A percentile compares a stretch with the other conserved stretches of the same genome.
Evolutionary conservation across 1,284 basidiomycete species (phyloP).

Genomic region (Ceratobasidium papillatum): DNA sequence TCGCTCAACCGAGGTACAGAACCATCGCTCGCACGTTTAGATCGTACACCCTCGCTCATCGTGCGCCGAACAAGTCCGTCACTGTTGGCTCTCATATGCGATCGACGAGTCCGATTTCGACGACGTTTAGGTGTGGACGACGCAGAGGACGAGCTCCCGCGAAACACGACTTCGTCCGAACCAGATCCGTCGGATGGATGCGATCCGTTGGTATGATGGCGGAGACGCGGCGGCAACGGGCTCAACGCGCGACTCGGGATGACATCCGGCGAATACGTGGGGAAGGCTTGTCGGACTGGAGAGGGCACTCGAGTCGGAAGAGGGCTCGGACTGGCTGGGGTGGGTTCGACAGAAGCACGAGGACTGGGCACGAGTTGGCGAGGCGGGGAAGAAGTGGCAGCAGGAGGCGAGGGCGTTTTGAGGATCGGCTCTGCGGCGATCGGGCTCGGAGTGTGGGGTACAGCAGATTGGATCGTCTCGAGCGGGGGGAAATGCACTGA

Average conservation of each 20-base stretch:
- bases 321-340: background rate
- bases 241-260: conserved; percentile 12
- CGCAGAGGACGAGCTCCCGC: conserved; percentile 11
- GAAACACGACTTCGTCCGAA: conserved; percentile 34
- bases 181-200: conserved; percentile 17
- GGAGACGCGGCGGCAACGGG: conserved; percentile 9
- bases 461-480: background rate
- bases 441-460: background rate
- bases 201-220: conserved; percentile 9
- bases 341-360: background rate
- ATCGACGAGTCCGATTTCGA: background rate
- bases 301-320: background rate
- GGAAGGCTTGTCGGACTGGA: background rate
- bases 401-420: background rate
- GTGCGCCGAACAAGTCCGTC: conserved; percentile 2
- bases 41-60: conserved; percentile 8
- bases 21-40: background rate
- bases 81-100: conserved; percentile 9
- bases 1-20: background rate
- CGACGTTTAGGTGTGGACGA: conserved; percentile 19
- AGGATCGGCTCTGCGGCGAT: background rate
- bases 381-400: conserved; percentile 3
- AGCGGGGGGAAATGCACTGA: conserved; percentile 1
- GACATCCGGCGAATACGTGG: background rate
- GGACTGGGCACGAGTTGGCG: background rate